These are phyloP conservation scores for Posidonia oceanica DNA, from an alignment of 116 monocot species.

Conservation along the genomic window DNA sequence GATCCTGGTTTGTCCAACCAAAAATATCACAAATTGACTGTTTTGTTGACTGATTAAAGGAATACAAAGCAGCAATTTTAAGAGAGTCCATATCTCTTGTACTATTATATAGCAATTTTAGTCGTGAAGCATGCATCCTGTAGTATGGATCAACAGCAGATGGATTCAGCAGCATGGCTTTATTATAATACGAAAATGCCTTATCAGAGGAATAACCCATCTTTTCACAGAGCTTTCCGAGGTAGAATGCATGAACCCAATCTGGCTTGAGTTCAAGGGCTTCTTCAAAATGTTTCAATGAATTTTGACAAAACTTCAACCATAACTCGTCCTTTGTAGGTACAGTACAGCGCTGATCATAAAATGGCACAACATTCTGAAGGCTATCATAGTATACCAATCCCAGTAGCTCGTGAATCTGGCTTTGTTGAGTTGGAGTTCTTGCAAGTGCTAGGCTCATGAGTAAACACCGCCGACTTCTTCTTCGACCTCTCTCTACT, in stretches of 20 bases:
- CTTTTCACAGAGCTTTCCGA: conserved; percentile 97
- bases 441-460: conserved; percentile 85
- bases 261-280: conserved; percentile 78
- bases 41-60: conserved; percentile 59
- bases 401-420: conserved; percentile 88
- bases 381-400: conserved; percentile 95
- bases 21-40: conserved; percentile 39
- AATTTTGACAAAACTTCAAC: conserved; percentile 63
- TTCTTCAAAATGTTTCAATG: conserved; percentile 89
- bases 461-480: conserved; percentile 74
- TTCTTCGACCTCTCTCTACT: conserved; percentile 83
- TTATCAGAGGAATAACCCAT: conserved; percentile 52
- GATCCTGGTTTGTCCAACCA: conserved; percentile 31
- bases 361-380: conserved; percentile 95
- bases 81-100: conserved; percentile 44
- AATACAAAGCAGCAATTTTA: conserved; percentile 65
- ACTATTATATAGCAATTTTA: conserved; percentile 84
- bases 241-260: conserved; percentile 91
- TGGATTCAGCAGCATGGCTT: conserved; percentile 69
- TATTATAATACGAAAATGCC: conserved; percentile 72
- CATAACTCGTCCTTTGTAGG: conserved; percentile 75
- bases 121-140: conserved; percentile 87
- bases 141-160: conserved; percentile 93
- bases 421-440: conserved; percentile 52
- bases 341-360: conserved; percentile 69